Evolutionary conservation across 208 protist species (phyloP).

Genomic region (Leishmania tropica): DNA sequence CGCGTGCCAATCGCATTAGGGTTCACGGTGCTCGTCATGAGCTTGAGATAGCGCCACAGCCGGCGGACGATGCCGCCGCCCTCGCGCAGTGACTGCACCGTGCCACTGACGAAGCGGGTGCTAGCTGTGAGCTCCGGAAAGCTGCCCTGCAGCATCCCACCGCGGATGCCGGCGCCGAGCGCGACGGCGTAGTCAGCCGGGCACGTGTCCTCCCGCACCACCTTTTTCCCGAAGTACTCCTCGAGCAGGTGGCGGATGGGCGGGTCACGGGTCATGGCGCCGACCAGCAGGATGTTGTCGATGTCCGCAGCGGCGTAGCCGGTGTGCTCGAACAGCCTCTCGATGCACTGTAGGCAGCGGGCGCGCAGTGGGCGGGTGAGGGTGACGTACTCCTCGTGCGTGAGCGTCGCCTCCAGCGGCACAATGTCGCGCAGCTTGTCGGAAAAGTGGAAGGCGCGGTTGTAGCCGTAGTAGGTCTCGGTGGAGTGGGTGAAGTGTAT

Average conservation of each 20-base stretch:
- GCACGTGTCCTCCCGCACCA: slow-evolving; percentile 65
- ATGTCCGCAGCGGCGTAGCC: slow-evolving; percentile 64
- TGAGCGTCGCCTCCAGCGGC: slow-evolving; percentile 86
- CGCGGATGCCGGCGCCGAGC: slow-evolving; percentile 80
- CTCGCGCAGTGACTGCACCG: slow-evolving; percentile 70
- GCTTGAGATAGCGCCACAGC: slow-evolving; percentile 30
- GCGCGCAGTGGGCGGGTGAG: slow-evolving; percentile 82
- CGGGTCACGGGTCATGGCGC: slow-evolving; percentile 92
- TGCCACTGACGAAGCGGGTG: slow-evolving; percentile 85
- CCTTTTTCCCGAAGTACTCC: slow-evolving; percentile 81
- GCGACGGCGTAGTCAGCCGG: slow-evolving; percentile 91
- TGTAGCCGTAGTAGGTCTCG: slow-evolving; percentile 90
- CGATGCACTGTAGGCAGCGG: slow-evolving; percentile 79
- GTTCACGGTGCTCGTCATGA: slow-evolving; percentile 46
- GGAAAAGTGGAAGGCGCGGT: slow-evolving; percentile 90
- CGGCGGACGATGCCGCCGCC: slow-evolving; percentile 46
- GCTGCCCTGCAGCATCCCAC: slow-evolving; percentile 85
- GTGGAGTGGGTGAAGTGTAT: slow-evolving; percentile 92
- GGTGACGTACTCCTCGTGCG: slow-evolving; percentile 83
- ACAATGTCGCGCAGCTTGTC: slow-evolving; percentile 81
- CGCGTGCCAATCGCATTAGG: slow-evolving; percentile 89
- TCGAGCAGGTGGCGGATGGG: slow-evolving; percentile 82
- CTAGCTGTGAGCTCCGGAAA: slow-evolving; percentile 72
- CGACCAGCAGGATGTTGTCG: slow-evolving; percentile 87
- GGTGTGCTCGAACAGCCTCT: slow-evolving; percentile 76